These are phyloP conservation scores for Curvularia sp. DNA, from an alignment of 2,329 filamentous ascomycete genomes.

Conservation along the genomic window DNA sequence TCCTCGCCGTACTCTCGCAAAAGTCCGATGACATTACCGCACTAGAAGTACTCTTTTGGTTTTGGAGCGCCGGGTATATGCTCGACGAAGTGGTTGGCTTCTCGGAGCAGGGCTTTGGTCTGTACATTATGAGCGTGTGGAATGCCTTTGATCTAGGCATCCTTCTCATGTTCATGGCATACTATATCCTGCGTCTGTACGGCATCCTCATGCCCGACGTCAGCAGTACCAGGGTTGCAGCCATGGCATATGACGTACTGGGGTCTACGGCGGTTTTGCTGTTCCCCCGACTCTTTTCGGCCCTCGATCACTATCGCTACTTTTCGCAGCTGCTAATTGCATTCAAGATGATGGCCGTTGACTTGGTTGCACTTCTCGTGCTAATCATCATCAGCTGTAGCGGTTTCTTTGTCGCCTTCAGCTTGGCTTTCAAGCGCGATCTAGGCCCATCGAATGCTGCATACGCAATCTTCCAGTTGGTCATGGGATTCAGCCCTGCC, in stretches of 20 bases:
- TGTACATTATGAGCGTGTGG: slow-evolving; percentile 98
- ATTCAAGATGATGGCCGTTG: slow-evolving; percentile 91
- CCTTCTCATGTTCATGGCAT: slow-evolving; percentile 80
- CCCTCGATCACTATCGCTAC: slow-evolving; percentile 93
- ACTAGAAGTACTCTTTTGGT: slow-evolving; percentile 91
- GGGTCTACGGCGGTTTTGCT: slow-evolving; percentile 89
- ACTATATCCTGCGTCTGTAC: slow-evolving; percentile 89
- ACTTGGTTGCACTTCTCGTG: slow-evolving; percentile 83
- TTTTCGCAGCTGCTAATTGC: slow-evolving; percentile 95
- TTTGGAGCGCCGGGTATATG: slow-evolving; percentile 98
- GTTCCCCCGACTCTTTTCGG: slow-evolving; percentile 88
- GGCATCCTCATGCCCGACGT: slow-evolving; percentile 83
- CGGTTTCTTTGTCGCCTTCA: slow-evolving; percentile 95
- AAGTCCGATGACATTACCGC: slow-evolving; percentile 81
- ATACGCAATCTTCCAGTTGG: slow-evolving; percentile 88
- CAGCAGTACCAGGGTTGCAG: slow-evolving; percentile 71
- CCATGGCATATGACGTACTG: slow-evolving; percentile 91
- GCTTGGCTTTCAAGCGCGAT: slow-evolving; percentile 74
- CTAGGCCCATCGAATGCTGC: slow-evolving; percentile 77
- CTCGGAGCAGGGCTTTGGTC: slow-evolving; percentile 93
- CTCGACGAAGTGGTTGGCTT: slow-evolving; percentile 95
- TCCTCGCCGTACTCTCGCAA: slow-evolving; percentile 79
- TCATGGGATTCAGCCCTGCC: slow-evolving; percentile 95
- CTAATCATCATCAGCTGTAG: slow-evolving; percentile 88
- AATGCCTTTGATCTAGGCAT: slow-evolving; percentile 95